Percentiles rank a stretch among this genome's conserved stretches.
Evolutionary conservation across 352 stramenopile genomes (phyloP).

Genomic region (Globisporangium recalcitrans): DNA sequence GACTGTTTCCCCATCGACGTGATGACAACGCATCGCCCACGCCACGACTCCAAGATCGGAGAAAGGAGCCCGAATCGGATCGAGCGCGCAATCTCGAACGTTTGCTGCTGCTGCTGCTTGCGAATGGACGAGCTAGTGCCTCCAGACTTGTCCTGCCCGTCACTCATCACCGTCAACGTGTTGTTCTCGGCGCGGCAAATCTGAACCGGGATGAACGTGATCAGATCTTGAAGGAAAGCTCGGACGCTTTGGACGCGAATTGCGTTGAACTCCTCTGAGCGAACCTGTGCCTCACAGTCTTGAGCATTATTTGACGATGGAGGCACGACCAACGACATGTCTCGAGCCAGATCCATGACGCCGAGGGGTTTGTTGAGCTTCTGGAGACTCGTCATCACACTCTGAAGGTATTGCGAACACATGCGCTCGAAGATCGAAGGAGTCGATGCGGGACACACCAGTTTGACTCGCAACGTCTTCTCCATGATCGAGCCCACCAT

Average conservation of each 20-base stretch:
- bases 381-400: conserved; percentile 40
- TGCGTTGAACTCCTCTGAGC: not conserved
- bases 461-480: conserved; percentile 20
- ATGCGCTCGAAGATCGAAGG: not conserved
- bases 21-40: conserved; percentile 7
- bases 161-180: conserved; percentile 36
- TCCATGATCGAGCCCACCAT: not conserved
- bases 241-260: conserved; percentile 10
- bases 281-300: not conserved
- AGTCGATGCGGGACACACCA: conserved; percentile 14
- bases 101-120: conserved; percentile 18
- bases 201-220: conserved; percentile 67
- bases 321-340: not conserved
- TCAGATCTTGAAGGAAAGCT: conserved; percentile 26
- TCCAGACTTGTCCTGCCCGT: conserved; percentile 32
- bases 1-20: conserved; percentile 33
- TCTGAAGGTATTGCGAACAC: conserved; percentile 21
- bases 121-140: conserved; percentile 12
- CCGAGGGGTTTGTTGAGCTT: conserved; percentile 52
- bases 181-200: conserved; percentile 64
- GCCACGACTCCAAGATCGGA: conserved; percentile 11
- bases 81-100: conserved; percentile 32
- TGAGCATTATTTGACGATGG: not conserved
- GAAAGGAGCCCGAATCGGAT: conserved; percentile 10
- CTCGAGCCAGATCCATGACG: conserved; percentile 27